Base-by-base conservation (phyloP, 495 filamentous ascomycete species). In the Aspergillus nidulans region DNA sequence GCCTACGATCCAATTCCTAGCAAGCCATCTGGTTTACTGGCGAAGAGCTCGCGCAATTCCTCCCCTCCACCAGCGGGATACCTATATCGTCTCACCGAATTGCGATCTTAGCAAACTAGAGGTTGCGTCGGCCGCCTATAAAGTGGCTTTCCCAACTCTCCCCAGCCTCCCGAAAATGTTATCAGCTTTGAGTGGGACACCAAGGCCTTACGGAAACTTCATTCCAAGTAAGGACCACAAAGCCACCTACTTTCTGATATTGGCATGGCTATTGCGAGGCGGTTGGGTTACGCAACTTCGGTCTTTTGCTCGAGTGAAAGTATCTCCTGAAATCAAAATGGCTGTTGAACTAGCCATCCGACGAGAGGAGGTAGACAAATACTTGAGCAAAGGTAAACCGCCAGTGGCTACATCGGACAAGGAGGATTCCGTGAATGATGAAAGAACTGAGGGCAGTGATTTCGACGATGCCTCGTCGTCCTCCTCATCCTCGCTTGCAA, bases 21-120 rank as follows among this genome's bases (percentile, higher is more conserved):
- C 91, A 10, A 85, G 88, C 42, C 92, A 97, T 70, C 84, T 98
- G 47, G 90, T 97, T 39, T 95, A 92, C 73, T 97, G 91, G 91
- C 82, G 94, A 26, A 85, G 90, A 47, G 94, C 92, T 32, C 87
- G 92, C 34, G 86, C 92, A 25, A 95, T 98, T 53, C 89, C 91
- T 10, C 94, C 94, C 1, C 80, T 97, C 13, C 90, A 96, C 59
- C 87, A 86, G 30, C 77, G 92, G 28, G 90, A 97, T 66, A 90
- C 84, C n/a, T 98, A 97, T 69, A 87, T 96, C 23, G 84, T 96
- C 26, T 94, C 88, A 20, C 94, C 92, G 0, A 96, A 96, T 66
- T 91, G 90, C 47, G 89, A 96, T 60, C 78, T 90, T 64, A 78
- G 79, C 56, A 84, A 86, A 46, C 76, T 97, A 0, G 81, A 84